Evolutionary conservation across 108 stramenopile genomes (phyloP).

Genomic region (Poteriospumella lacustris): DNA sequence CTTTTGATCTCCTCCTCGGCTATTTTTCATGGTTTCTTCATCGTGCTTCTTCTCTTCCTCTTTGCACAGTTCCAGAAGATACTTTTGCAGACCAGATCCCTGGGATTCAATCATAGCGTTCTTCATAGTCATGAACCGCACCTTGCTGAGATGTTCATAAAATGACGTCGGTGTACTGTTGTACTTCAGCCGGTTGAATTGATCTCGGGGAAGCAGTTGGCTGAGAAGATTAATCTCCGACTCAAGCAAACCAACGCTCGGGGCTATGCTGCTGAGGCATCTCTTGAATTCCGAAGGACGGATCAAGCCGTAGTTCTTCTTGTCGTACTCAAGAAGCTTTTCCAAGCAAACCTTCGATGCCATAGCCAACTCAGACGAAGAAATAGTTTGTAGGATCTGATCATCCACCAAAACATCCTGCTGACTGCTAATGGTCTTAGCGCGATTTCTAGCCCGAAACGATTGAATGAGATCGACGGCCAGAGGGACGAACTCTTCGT

Average conservation of each 20-base stretch:
- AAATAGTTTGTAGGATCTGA: conserved; percentile 18
- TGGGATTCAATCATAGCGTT: conserved; percentile 42
- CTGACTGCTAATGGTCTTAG: conserved; percentile 31
- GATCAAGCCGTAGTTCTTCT: conserved; percentile 1
- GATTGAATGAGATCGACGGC: conserved; percentile 47
- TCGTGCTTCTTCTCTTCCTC: conserved; percentile 41
- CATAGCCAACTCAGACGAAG: neutral
- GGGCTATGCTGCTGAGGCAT: neutral
- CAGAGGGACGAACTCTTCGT: conserved; percentile 52
- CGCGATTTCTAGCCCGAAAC: conserved; percentile 36
- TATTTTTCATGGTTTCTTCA: conserved; percentile 14
- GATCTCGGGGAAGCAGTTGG: conserved; percentile 34
- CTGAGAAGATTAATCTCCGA: conserved; percentile 25
- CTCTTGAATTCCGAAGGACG: neutral
- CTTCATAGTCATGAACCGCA: conserved; percentile 42
- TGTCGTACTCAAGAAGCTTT: neutral
- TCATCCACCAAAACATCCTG: conserved; percentile 37
- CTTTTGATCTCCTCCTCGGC: too few species aligned
- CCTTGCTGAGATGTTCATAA: conserved; percentile 32
- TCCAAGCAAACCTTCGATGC: neutral
- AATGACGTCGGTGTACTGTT: conserved; percentile 1
- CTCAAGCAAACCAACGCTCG: neutral
- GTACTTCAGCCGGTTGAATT: conserved; percentile 44
- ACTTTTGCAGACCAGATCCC: conserved; percentile 44
- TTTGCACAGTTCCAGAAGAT: conserved; percentile 48